These are phyloP conservation scores for Quercus variabilis DNA, from an alignment of 306 rosid species.

Conservation along the genomic window DNA sequence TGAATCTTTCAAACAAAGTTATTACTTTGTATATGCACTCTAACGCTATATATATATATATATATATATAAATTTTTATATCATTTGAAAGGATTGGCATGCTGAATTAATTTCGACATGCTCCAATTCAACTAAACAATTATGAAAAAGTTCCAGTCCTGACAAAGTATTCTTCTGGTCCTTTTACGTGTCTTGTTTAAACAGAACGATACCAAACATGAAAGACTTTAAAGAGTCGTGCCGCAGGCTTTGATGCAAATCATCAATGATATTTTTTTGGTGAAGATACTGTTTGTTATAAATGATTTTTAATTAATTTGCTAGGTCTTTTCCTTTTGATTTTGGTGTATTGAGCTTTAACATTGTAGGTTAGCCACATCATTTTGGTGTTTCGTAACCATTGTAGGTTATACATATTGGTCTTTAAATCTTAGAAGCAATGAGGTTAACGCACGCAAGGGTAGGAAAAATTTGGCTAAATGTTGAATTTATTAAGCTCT, in stretches of 20 bases:
- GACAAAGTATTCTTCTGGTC: background rate
- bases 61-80: background rate
- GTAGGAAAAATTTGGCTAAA: background rate
- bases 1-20: background rate
- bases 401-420: background rate
- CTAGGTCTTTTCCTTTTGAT: background rate
- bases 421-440: conserved; percentile 5
- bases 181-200: conserved; percentile 3
- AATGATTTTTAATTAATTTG: background rate
- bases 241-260: conserved; percentile 18
- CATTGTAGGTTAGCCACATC: background rate
- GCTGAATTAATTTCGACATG: conserved; percentile 2
- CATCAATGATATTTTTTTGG: background rate
- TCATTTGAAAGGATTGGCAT: background rate
- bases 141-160: background rate
- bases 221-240: background rate
- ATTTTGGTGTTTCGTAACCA: no score
- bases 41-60: no score
- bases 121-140: background rate
- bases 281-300: background rate
- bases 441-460: background rate
- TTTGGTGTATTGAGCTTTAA: background rate
- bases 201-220: background rate
- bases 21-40: background rate
- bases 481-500: no score